Conservation (phyloP, 1,284 basidiomycete species). For the Austropuccinia psidii region DNA sequence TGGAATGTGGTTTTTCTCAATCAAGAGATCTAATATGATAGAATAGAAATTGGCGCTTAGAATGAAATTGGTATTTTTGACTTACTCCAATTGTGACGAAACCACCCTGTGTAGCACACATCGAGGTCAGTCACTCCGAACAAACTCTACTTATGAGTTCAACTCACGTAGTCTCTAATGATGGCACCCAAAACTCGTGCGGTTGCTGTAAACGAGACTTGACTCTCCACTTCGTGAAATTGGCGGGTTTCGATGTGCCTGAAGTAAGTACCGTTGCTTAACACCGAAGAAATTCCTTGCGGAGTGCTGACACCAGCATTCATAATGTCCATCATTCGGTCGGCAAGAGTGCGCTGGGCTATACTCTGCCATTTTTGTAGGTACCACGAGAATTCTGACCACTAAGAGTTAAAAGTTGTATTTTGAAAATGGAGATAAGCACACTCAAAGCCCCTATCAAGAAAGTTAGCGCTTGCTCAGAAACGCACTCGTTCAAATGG, state of each 20-base stretch:
- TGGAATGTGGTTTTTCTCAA: background rate
- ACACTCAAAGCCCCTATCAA: background rate
- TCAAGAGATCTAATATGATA: background rate
- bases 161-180: conserved; percentile 28
- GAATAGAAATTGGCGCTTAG: background rate
- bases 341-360: conserved; percentile 14
- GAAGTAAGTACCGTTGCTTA: conserved; percentile 18
- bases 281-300: conserved; percentile 4
- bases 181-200: conserved; percentile 21
- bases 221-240: conserved; percentile 12
- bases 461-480: background rate
- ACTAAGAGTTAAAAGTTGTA: background rate
- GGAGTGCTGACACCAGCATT: conserved; percentile 31
- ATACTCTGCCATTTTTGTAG: conserved; percentile 24
- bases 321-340: background rate
- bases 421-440: background rate
- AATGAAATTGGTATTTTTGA: background rate
- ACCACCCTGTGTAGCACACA: conserved; percentile 1
- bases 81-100: conserved; percentile 29
- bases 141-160: background rate
- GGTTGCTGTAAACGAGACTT: conserved; percentile 17
- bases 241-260: conserved; percentile 18
- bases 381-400: conserved; percentile 31
- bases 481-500: conserved; percentile 16
- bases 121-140: background rate